These are phyloP conservation scores for Wickerhamomyces mucosus DNA, from an alignment of 805 yeast species.

Conservation along the genomic window DNA sequence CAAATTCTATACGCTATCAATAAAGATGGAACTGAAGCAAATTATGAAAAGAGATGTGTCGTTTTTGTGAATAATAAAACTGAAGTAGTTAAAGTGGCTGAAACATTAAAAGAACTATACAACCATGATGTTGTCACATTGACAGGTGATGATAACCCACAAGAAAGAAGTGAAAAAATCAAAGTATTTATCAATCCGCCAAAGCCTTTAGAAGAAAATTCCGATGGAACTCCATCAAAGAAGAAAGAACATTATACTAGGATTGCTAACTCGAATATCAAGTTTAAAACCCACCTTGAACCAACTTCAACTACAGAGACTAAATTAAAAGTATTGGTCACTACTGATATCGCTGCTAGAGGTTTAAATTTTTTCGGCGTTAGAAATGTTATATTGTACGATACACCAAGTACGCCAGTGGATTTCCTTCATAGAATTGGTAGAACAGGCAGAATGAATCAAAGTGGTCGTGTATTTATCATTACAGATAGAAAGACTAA, in stretches of 20 bases:
- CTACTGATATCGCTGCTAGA: slow-evolving; percentile 84
- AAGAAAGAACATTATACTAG: slow-evolving; percentile 8
- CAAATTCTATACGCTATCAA: slow-evolving; percentile 82
- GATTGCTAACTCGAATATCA: slow-evolving; percentile 28
- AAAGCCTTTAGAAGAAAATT: slow-evolving; percentile 26
- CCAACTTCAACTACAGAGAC: slow-evolving; percentile 5
- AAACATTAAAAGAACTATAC: slow-evolving; percentile 36
- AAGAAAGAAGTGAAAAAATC: slow-evolving; percentile 49
- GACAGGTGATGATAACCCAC: slow-evolving; percentile 54
- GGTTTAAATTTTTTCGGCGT: slow-evolving; percentile 82
- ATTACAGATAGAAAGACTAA: slow-evolving; percentile 61
- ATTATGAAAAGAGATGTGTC: slow-evolving; percentile 66
- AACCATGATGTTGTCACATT: slow-evolving; percentile 56
- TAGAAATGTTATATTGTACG: slow-evolving; percentile 74
- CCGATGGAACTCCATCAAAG: background rate
- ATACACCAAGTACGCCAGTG: slow-evolving; percentile 75
- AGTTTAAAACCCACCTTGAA: slow-evolving; percentile 8
- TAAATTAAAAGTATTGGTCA: slow-evolving; percentile 59
- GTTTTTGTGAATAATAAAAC: slow-evolving; percentile 76
- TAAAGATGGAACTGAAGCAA: slow-evolving; percentile 73
- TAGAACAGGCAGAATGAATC: slow-evolving; percentile 88
- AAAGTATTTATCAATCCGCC: slow-evolving; percentile 60
- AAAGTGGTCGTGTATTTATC: slow-evolving; percentile 78
- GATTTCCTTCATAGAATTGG: slow-evolving; percentile 90
- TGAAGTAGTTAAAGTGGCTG: slow-evolving; percentile 50